Evolutionary conservation across 1,284 basidiomycete genomes (phyloP).

Genomic region (Cerrena zonata): DNA sequence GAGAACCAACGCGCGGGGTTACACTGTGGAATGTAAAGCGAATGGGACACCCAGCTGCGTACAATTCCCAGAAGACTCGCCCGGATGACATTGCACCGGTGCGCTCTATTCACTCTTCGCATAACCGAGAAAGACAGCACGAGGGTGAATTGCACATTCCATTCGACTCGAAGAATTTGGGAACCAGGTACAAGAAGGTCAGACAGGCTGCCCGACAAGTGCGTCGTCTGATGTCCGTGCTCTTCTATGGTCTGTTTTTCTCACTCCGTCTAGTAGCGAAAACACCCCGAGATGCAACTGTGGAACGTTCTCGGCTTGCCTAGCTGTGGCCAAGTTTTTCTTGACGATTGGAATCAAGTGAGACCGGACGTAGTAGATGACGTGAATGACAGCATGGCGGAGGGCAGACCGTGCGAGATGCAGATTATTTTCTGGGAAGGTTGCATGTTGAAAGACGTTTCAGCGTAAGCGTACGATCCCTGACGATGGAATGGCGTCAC

Average conservation of each 20-base stretch:
- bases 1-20: too few relatives aligned
- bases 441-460: not conserved
- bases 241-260: slow-evolving; percentile 2
- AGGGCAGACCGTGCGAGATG: slow-evolving; percentile 6
- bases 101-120: not conserved
- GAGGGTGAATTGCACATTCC: not conserved
- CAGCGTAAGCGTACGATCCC: not conserved
- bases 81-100: not conserved
- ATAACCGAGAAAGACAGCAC: not conserved
- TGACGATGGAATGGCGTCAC: too few relatives aligned
- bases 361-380: not conserved
- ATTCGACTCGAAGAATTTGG: not conserved
- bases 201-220: slow-evolving; percentile 1
- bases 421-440: slow-evolving; percentile 8
- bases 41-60: not conserved
- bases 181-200: slow-evolving; percentile 9
- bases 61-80: not conserved
- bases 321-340: slow-evolving; percentile 27
- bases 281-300: slow-evolving; percentile 16
- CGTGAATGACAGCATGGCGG: not conserved
- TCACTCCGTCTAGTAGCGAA: slow-evolving; percentile 25
- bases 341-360: slow-evolving; percentile 10
- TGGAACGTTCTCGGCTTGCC: slow-evolving; percentile 27
- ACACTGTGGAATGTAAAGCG: not conserved
- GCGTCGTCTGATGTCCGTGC: not conserved